A percentile compares a stretch with the other conserved stretches of the same genome.
These are phyloP conservation scores for Elsinoe arachidis DNA, from an alignment of 2,329 filamentous ascomycete genomes.

Conservation along the genomic window DNA sequence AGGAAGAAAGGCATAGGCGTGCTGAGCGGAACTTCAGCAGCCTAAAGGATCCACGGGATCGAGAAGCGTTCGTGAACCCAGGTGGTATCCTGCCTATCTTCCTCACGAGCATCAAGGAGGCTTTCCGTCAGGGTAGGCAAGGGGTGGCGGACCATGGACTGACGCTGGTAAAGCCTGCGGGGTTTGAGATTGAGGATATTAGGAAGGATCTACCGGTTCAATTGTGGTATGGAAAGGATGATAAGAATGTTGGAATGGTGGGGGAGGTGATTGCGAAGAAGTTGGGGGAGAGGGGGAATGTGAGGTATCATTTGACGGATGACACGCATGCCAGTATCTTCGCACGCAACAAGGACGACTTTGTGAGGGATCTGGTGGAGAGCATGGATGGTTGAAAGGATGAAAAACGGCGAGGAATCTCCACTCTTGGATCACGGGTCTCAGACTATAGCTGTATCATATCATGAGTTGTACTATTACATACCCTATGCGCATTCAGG, in stretches of 20 bases:
- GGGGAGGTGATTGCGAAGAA: background rate
- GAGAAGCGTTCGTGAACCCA: background rate
- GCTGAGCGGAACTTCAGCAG: background rate
- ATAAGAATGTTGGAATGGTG: slow-evolving; percentile 19
- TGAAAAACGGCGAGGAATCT: too few relatives aligned
- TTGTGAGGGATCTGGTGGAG: background rate
- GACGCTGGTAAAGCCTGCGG: background rate
- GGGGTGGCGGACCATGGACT: background rate
- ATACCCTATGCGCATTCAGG: too few relatives aligned
- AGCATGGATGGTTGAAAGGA: background rate
- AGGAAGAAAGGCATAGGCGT: background rate
- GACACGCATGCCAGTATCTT: slow-evolving; percentile 4
- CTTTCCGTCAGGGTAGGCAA: background rate
- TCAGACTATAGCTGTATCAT: too few relatives aligned
- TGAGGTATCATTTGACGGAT: background rate
- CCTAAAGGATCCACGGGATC: background rate
- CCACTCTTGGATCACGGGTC: too few relatives aligned
- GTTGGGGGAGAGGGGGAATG: background rate
- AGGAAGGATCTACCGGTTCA: slow-evolving; percentile 19
- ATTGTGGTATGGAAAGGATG: slow-evolving; percentile 29
- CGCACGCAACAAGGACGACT: background rate
- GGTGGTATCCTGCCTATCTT: background rate
- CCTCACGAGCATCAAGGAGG: background rate
- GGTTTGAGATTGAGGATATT: slow-evolving; percentile 26
- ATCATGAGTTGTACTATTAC: too few relatives aligned